Conservation (phyloP, 805 yeast genomes). For the Candida pseudofarinosa region DNA sequence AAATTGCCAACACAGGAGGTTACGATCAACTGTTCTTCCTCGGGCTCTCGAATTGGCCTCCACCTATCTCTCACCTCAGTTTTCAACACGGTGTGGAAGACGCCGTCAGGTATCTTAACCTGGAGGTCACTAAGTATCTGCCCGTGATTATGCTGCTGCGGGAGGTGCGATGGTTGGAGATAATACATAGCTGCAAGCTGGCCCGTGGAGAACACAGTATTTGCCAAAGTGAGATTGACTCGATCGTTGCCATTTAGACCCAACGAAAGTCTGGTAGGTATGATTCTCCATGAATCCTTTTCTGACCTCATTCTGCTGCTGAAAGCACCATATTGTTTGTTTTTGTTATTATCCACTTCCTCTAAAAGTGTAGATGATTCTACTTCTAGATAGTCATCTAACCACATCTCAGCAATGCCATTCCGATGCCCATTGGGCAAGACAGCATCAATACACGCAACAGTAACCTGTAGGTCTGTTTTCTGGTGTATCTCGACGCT, state of each 20-base stretch:
- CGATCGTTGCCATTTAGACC: constrained; percentile 3
- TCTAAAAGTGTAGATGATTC: constrained; percentile 15
- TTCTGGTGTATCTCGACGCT: constrained; percentile 23
- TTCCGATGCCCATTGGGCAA: constrained; percentile 27
- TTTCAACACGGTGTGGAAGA: constrained; percentile 5
- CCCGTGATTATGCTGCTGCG: constrained; percentile 18
- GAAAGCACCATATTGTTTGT: constrained; percentile 25
- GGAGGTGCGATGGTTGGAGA: constrained; percentile 17
- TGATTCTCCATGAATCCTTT: constrained; percentile 25
- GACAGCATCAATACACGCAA: constrained; percentile 39
- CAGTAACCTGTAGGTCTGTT: constrained; percentile 29
- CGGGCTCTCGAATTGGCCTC: constrained; percentile 26
- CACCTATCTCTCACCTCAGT: constrained; percentile 23
- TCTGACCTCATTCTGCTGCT: constrained; percentile 16
- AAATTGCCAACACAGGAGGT: constrained; percentile 55
- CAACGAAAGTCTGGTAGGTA: constrained; percentile 21
- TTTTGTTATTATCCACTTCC: constrained; percentile 32
- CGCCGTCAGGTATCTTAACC: constrained; percentile 17
- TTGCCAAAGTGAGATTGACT: constrained; percentile 26
- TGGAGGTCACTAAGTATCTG: constrained; percentile 25
- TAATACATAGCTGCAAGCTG: constrained; percentile 33
- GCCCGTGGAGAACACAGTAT: constrained; percentile 35
- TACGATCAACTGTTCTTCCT: constrained; percentile 30
- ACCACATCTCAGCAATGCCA: constrained; percentile 40
- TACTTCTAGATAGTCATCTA: constrained; percentile 20